These are phyloP conservation scores for Trichoderma reesei DNA, from an alignment of 495 filamentous ascomycete genomes.

Conservation along the genomic window DNA sequence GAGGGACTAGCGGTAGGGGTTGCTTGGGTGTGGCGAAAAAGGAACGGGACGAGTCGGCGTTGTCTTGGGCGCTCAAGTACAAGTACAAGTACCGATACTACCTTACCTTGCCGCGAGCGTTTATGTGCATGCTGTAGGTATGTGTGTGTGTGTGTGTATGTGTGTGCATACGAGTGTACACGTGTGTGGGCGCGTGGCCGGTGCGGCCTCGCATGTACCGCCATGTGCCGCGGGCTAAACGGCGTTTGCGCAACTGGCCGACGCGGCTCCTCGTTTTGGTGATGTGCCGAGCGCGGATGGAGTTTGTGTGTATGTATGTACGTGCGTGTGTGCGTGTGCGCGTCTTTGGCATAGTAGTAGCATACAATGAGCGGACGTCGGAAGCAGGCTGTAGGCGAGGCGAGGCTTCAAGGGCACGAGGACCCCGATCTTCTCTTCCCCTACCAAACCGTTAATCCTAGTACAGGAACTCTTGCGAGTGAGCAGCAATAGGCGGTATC, in stretches of 20 bases:
- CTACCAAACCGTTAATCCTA: too few species aligned
- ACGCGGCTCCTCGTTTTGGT: background rate
- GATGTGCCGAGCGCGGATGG: background rate
- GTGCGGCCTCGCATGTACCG: background rate
- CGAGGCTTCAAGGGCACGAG: too few species aligned
- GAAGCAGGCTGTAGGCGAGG: too few species aligned
- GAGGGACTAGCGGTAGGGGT: background rate
- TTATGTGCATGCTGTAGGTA: background rate
- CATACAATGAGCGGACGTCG: too few species aligned
- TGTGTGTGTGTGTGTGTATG: too few species aligned
- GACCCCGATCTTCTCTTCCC: too few species aligned
- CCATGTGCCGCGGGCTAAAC: slow-evolving; percentile 5
- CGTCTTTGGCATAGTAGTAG: too few species aligned
- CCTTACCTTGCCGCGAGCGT: background rate
- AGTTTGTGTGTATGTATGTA: background rate
- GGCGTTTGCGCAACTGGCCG: background rate
- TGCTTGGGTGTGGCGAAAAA: background rate
- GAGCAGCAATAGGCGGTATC: too few species aligned
- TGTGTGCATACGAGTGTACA: too few species aligned
- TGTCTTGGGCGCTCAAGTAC: background rate
- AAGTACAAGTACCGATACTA: too few species aligned
- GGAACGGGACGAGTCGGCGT: slow-evolving; percentile 5
- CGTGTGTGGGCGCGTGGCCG: background rate
- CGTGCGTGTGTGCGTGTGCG: too few species aligned
- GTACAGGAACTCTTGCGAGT: too few species aligned